phyloP scores from a whole-genome alignment of 129 eudicot genomes.

The Pulicaria dysenterica region DNA sequence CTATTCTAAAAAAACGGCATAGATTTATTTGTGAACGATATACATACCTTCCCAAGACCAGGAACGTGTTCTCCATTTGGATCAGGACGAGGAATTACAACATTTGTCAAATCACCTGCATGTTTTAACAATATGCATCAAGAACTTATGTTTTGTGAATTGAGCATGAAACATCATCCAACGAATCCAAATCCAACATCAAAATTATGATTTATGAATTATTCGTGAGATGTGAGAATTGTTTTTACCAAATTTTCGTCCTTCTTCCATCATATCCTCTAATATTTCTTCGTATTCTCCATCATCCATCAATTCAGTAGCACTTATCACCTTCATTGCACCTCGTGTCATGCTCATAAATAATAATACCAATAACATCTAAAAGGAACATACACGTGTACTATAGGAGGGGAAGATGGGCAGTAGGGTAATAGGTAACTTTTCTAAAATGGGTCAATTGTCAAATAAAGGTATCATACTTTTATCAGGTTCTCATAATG shows the following conservation, averaged over 20 bases:
- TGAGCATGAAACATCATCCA: not conserved
- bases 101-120: conserved; percentile 59
- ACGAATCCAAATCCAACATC: not conserved
- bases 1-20: not conserved
- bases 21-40: not conserved
- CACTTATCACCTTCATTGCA: conserved; percentile 56
- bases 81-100: conserved; percentile 83
- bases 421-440: no score
- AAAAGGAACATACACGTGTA: not conserved
- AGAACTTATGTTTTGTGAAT: not conserved
- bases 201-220: not conserved
- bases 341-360: not conserved
- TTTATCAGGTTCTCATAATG: no score
- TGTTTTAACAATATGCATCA: not conserved
- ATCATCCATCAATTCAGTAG: conserved; percentile 73
- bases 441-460: no score
- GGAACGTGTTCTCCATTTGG: conserved; percentile 53
- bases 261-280: conserved; percentile 92
- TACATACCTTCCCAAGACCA: conserved; percentile 82
- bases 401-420: no score
- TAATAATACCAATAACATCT: conserved; percentile 7
- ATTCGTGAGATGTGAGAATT: conserved; percentile 4
- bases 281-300: conserved; percentile 82
- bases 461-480: no score
- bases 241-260: conserved; percentile 71